Evolutionary conservation across 179 eudicot genomes (phyloP), one percentile per base, ranked within the genome.

Genomic region (Amaranthus tricolor): DNA sequence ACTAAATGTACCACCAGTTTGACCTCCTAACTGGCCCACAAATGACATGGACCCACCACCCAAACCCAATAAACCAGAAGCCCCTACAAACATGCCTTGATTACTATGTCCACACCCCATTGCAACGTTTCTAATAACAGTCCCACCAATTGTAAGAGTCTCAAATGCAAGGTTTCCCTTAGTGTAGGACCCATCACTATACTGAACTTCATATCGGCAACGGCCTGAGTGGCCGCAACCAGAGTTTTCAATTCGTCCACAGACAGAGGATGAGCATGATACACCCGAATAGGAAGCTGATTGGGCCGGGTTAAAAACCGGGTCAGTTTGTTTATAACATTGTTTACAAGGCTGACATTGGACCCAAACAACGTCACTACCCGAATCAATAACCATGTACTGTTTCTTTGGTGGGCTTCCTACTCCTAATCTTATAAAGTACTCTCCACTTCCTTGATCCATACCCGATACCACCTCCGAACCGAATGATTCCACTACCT

Each of bases 381-480:
- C 98, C 6, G 96, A 88, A 69, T 93, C 98, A 20, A 93, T 85
- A 0, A 91, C 98, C 85, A 91, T 72, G 84, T 89, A 93, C 74
- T 93, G 98, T 60, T 78, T 80, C 76, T 81, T 82, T 0, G 91
- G 81, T 0, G 98, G 98, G 74, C 93, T 89, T 2, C 98, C 98
- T 4, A 93, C 94, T 0, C 98, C 93, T 17, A 93, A 79, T 54
- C 94, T 76, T 0, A 93, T 91, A 64, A 93, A 91, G 68, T 93
- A 93, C 64, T 93, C 98, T 0, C 98, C 97, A 75, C 97, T 91
- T 5, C 98, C 98, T 78, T 91, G 88, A 6, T 91, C 92, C 90
- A 90, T 91, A 8, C 98, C 98, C 4, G 98, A 93, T 10, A 91
- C 85, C 54, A 93, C 89, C 0, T 85, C 91, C 24, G 90, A 73